Evolutionary conservation across 208 protist species (phyloP).

Genomic region (Wallacemonas sp.): DNA sequence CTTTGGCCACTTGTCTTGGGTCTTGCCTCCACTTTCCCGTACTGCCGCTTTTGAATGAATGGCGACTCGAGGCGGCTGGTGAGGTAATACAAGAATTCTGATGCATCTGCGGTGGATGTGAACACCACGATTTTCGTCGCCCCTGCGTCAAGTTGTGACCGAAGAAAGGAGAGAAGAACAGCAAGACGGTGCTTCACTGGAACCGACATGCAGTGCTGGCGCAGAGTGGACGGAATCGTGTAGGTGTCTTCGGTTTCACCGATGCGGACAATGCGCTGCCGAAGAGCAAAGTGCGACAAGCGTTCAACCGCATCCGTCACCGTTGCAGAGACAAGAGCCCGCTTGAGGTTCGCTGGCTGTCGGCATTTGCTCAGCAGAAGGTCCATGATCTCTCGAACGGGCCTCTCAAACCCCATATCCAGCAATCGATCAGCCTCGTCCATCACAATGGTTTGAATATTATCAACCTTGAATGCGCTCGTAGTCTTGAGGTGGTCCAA

Average conservation of each 20-base stretch:
- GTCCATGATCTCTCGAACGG: conserved; percentile 97
- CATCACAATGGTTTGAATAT: conserved; percentile 90
- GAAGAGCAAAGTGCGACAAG: conserved; percentile 87
- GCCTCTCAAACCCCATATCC: conserved; percentile 98
- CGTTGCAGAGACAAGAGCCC: conserved; percentile 97
- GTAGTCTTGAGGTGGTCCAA: conserved; percentile 89
- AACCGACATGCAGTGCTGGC: conserved; percentile 79
- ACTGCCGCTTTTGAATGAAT: conserved; percentile 30
- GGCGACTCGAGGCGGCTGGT: conserved; percentile 76
- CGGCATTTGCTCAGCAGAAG: conserved; percentile 59
- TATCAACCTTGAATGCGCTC: conserved; percentile 57
- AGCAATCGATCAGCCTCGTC: conserved; percentile 99
- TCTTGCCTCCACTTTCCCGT: conserved; percentile 16
- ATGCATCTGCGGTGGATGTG: conserved; percentile 95
- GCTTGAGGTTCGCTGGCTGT: conserved; percentile 94
- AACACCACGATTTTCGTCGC: conserved; percentile 96
- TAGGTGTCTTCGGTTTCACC: conserved; percentile 71
- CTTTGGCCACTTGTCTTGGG: conserved; percentile 8
- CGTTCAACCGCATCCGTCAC: conserved; percentile 88
- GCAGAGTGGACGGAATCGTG: conserved; percentile 73
- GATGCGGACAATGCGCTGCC: conserved; percentile 54
- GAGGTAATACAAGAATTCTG: conserved; percentile 97
- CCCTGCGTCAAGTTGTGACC: conserved; percentile 93
- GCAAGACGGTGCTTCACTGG: conserved; percentile 85
- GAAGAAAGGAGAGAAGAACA: conserved; percentile 93